These are phyloP conservation scores for Angomonas ambiguus DNA, from an alignment of 208 protist genomes.

Conservation along the genomic window DNA sequence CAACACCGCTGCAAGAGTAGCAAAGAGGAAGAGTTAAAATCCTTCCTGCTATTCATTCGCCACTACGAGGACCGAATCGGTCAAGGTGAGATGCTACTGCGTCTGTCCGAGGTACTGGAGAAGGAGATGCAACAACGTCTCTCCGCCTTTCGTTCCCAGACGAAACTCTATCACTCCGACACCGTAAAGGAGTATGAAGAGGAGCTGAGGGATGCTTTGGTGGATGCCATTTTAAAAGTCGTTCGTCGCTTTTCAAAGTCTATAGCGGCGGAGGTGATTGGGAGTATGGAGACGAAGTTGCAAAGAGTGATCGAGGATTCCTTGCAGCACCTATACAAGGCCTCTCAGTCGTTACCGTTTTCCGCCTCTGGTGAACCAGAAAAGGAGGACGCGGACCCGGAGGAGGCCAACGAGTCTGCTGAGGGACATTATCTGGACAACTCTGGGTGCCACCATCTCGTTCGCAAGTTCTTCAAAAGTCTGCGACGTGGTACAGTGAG, in stretches of 20 bases:
- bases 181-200: slow-evolving; percentile 32
- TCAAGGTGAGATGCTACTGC: slow-evolving; percentile 54
- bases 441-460: slow-evolving; percentile 42
- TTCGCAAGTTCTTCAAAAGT: slow-evolving; percentile 55
- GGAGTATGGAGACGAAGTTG: slow-evolving; percentile 37
- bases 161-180: slow-evolving; percentile 55
- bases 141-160: slow-evolving; percentile 42
- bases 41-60: slow-evolving; percentile 47
- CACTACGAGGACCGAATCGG: slow-evolving; percentile 48
- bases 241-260: slow-evolving; percentile 47
- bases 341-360: slow-evolving; percentile 54
- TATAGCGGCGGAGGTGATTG: slow-evolving; percentile 48
- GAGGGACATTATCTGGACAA: slow-evolving; percentile 32
- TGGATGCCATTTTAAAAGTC: slow-evolving; percentile 40
- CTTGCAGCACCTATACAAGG: slow-evolving; percentile 39
- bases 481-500: slow-evolving; percentile 34
- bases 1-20: slow-evolving; percentile 92
- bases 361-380: slow-evolving; percentile 3
- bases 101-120: slow-evolving; percentile 54
- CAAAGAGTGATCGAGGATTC: slow-evolving; percentile 48
- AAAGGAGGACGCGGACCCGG: slow-evolving; percentile 10
- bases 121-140: slow-evolving; percentile 41
- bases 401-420: not conserved
- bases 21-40: slow-evolving; percentile 37
- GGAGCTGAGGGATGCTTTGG: slow-evolving; percentile 56